Conservation (phyloP, 75 land plant genomes). For the Ceratopteris richardii region DNA sequence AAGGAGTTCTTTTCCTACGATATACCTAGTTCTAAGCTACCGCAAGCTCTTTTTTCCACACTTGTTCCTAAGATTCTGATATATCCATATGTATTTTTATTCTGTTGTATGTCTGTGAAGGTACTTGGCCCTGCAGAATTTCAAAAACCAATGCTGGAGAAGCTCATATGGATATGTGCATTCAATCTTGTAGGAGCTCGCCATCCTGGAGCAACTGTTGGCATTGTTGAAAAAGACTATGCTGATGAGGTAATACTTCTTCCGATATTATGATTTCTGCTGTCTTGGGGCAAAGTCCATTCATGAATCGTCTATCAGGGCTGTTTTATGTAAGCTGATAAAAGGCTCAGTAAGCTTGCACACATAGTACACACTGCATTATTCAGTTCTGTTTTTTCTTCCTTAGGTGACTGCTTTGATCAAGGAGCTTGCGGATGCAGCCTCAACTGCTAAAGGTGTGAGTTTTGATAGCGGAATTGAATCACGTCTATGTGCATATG, state of each 20-base stretch:
- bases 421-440: conserved; percentile 79
- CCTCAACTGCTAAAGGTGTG: conserved; percentile 53
- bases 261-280: too few relatives aligned
- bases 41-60: too few relatives aligned
- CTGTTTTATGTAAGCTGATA: too few relatives aligned
- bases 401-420: conserved; percentile 66
- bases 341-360: too few relatives aligned
- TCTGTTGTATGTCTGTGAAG: too few relatives aligned
- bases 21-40: too few relatives aligned
- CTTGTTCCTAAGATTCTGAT: too few relatives aligned
- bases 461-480: conserved; percentile 69
- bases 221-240: conserved; percentile 72
- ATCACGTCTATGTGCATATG: conserved; percentile 91
- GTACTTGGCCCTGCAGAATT: conserved; percentile 70
- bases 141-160: conserved; percentile 88
- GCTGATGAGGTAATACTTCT: conserved; percentile 59
- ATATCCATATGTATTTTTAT: too few relatives aligned
- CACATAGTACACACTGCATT: too few relatives aligned
- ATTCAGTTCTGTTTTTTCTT: background rate
- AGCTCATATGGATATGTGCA: conserved; percentile 92
- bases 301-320: too few relatives aligned
- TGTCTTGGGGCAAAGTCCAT: too few relatives aligned
- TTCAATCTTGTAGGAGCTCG: conserved; percentile 98
- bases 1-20: too few relatives aligned
- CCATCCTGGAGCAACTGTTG: conserved; percentile 98